Evolutionary conservation across 2,329 filamentous ascomycete species (phyloP).

Genomic region (Domatiomyces globalis): DNA sequence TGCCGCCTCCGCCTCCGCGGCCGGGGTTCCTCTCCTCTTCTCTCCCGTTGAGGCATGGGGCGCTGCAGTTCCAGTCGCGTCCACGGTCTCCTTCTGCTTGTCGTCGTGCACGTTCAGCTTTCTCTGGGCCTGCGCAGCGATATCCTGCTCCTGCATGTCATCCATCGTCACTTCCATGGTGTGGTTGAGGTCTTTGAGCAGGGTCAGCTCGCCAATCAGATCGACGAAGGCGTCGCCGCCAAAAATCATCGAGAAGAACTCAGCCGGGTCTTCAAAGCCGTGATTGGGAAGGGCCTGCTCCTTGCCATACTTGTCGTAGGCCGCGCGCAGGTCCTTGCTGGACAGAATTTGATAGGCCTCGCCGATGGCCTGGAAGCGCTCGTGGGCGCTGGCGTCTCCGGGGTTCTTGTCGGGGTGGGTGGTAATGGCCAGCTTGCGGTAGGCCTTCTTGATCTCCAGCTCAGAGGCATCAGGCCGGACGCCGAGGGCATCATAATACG

Average conservation of each 20-base stretch:
- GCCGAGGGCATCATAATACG: slow-evolving; percentile 76
- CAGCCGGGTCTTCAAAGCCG: slow-evolving; percentile 87
- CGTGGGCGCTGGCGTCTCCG: slow-evolving; percentile 82
- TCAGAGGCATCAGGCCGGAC: slow-evolving; percentile 74
- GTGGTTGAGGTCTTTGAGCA: slow-evolving; percentile 96
- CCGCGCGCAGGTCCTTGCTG: slow-evolving; percentile 69
- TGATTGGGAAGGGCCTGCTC: slow-evolving; percentile 80
- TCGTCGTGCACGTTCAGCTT: slow-evolving; percentile 33
- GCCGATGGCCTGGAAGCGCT: slow-evolving; percentile 75
- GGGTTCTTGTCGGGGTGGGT: slow-evolving; percentile 74
- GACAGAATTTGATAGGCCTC: slow-evolving; percentile 68
- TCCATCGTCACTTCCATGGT: slow-evolving; percentile 97
- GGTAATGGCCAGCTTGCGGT: slow-evolving; percentile 78
- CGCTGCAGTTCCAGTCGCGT: slow-evolving; percentile 39
- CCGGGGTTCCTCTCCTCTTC: slow-evolving; percentile 17
- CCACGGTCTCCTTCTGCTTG: slow-evolving; percentile 31
- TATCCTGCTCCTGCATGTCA: slow-evolving; percentile 56
- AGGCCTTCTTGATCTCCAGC: slow-evolving; percentile 93
- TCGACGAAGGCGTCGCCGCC: slow-evolving; percentile 91
- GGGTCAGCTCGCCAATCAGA: slow-evolving; percentile 93
- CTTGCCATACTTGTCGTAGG: slow-evolving; percentile 96
- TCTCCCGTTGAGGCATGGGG: slow-evolving; percentile 20
- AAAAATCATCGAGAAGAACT: slow-evolving; percentile 98
- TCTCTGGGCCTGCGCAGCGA: slow-evolving; percentile 38
- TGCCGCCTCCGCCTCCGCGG: slow-evolving; percentile 6